phyloP scores from a whole-genome alignment of 768 basidiomycete genomes.

The Naematelia aurantialba region DNA sequence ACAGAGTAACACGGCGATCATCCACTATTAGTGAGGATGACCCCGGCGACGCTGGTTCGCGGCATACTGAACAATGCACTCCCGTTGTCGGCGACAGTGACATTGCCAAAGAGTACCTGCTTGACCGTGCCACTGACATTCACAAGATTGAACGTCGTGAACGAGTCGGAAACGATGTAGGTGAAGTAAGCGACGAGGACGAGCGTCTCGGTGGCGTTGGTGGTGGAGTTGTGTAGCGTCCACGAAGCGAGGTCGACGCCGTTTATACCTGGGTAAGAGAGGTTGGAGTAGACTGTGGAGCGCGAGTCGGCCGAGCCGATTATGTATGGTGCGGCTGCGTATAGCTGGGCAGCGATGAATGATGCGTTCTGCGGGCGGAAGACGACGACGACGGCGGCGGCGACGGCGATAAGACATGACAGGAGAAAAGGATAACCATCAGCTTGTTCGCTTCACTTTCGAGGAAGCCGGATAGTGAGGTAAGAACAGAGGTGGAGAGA shows the following conservation, averaged over 20 bases:
- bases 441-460: no score
- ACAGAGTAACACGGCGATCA: no score
- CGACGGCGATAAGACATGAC: no score
- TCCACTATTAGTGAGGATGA: no score
- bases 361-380: conserved; percentile 31
- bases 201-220: conserved; percentile 8
- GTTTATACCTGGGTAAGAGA: conserved; percentile 11
- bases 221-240: conserved; percentile 1
- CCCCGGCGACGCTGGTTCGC: conserved; percentile 17
- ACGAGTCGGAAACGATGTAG: neutral
- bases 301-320: conserved; percentile 10
- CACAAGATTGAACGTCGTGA: neutral
- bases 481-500: no score
- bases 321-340: conserved; percentile 11
- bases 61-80: conserved; percentile 8
- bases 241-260: conserved; percentile 20
- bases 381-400: no score
- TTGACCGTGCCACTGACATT: conserved; percentile 8
- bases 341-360: conserved; percentile 9
- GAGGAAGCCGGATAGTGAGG: no score
- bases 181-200: conserved; percentile 15
- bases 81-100: neutral
- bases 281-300: neutral
- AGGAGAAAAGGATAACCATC: no score
- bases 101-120: conserved; percentile 18